phyloP scores from a whole-genome alignment of 768 basidiomycete species.

The Pleurotus platypus region DNA sequence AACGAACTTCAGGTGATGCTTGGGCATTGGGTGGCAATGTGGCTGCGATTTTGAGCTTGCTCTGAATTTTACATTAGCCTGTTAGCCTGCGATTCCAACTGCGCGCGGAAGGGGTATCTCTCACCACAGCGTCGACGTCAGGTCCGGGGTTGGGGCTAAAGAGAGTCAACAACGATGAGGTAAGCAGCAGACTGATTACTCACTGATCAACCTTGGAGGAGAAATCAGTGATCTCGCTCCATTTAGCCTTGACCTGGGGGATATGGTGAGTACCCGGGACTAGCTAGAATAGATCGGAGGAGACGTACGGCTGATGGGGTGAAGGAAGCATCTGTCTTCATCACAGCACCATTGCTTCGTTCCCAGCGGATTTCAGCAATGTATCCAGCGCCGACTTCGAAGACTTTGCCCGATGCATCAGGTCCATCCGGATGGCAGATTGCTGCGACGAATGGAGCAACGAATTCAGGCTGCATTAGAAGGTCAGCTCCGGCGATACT shows the following conservation, averaged over 20 bases:
- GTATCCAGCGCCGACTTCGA: slow-evolving; percentile 92
- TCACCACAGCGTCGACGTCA: slow-evolving; percentile 60
- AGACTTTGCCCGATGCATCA: slow-evolving; percentile 77
- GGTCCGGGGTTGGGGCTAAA: slow-evolving; percentile 59
- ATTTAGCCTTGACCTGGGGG: slow-evolving; percentile 75
- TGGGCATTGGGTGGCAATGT: slow-evolving; percentile 66
- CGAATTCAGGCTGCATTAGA: slow-evolving; percentile 69
- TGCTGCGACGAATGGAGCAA: slow-evolving; percentile 89
- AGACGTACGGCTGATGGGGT: slow-evolving; percentile 85
- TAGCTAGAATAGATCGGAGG: not conserved
- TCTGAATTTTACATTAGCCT: slow-evolving; percentile 20
- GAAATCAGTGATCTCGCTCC: slow-evolving; percentile 82
- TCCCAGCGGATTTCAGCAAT: slow-evolving; percentile 93
- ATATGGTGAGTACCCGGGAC: not conserved
- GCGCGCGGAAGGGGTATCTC: slow-evolving; percentile 7
- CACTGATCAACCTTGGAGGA: slow-evolving; percentile 58
- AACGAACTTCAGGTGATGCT: slow-evolving; percentile 66
- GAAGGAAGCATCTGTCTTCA: slow-evolving; percentile 86
- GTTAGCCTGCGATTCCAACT: no score
- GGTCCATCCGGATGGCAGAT: slow-evolving; percentile 83
- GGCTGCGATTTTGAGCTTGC: slow-evolving; percentile 62
- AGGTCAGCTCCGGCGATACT: no score
- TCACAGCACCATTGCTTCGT: slow-evolving; percentile 79
- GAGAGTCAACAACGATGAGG: slow-evolving; percentile 10
- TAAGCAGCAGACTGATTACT: slow-evolving; percentile 20